Evolutionary conservation across 2,329 filamentous ascomycete genomes (phyloP).

Genomic region (Colletotrichum cereale): DNA sequence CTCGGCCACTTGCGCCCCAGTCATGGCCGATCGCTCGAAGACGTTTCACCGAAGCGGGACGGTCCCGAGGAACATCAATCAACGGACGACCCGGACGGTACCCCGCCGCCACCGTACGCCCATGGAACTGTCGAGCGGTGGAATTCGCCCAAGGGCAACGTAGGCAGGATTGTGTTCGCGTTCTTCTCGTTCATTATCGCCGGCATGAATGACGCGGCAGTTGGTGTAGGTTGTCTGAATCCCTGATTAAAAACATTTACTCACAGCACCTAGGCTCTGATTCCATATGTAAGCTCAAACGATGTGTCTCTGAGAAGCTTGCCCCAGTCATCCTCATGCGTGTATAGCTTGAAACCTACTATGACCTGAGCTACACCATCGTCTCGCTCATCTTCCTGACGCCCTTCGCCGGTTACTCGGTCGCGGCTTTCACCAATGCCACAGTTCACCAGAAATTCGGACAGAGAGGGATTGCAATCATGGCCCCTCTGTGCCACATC

Average conservation of each 20-base stretch:
- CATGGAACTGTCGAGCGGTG: constrained; percentile 47
- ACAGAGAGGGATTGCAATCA: constrained; percentile 74
- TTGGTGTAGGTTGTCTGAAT: constrained; percentile 59
- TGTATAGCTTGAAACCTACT: constrained; percentile 69
- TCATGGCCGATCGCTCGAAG: background rate
- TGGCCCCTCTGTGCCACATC: constrained; percentile 72
- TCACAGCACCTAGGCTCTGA: constrained; percentile 48
- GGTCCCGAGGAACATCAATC: constrained; percentile 21
- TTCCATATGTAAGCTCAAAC: constrained; percentile 52
- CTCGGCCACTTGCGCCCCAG: constrained; percentile 25
- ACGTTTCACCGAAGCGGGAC: constrained; percentile 7
- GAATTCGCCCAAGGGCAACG: constrained; percentile 52
- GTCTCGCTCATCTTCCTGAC: constrained; percentile 75
- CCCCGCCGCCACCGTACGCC: constrained; percentile 17
- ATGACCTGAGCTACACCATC: constrained; percentile 68
- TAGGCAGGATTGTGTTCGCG: constrained; percentile 53
- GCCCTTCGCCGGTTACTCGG: constrained; percentile 72
- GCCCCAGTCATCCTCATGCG: background rate
- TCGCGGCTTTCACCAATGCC: constrained; percentile 72
- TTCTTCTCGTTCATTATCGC: constrained; percentile 72
- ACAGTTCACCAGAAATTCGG: constrained; percentile 70
- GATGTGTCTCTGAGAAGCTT: rapidly evolving
- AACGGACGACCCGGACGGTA: background rate
- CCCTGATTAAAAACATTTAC: background rate
- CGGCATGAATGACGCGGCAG: constrained; percentile 73